Conservation (phyloP, 352 stramenopile genomes). For the Phytophthora fragariae region DNA sequence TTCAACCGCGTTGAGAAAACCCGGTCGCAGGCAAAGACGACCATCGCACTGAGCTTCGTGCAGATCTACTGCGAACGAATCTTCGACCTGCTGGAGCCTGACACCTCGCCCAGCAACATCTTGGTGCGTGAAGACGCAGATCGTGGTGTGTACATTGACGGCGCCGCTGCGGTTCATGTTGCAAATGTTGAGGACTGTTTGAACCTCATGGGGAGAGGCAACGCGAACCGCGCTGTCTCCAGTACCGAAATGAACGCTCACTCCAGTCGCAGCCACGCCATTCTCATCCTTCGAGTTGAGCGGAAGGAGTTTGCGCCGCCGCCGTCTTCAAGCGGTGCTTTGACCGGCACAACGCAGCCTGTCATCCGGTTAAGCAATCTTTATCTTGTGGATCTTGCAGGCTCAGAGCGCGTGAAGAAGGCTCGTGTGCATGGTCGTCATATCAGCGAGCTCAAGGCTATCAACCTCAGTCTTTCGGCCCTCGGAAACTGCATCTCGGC, state of each 20-base stretch:
- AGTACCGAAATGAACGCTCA: constrained; percentile 90
- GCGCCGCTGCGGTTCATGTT: constrained; percentile 52
- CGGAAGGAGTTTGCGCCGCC: constrained; percentile 58
- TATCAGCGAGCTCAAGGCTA: constrained; percentile 72
- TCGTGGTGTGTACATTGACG: constrained; percentile 72
- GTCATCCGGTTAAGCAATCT: constrained; percentile 66
- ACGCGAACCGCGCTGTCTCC: constrained; percentile 78
- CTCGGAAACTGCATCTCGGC: constrained; percentile 81
- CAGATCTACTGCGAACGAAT: constrained; percentile 88
- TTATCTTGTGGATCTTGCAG: constrained; percentile 74
- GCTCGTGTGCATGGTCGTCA: constrained; percentile 59
- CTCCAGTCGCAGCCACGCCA: constrained; percentile 86
- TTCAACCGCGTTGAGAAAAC: constrained; percentile 51
- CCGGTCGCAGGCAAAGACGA: constrained; percentile 46
- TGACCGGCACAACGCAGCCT: constrained; percentile 29
- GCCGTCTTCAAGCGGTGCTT: constrained; percentile 5
- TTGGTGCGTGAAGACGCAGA: constrained; percentile 70
- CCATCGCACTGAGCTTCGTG: constrained; percentile 71
- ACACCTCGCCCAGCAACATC: constrained; percentile 51
- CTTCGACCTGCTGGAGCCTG: constrained; percentile 68
- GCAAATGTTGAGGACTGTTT: constrained; percentile 59
- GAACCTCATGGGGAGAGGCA: constrained; percentile 52
- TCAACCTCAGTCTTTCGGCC: constrained; percentile 79
- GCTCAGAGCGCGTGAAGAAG: constrained; percentile 81
- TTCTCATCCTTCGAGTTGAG: constrained; percentile 88